Conservation (phyloP, 2,329 filamentous ascomycete species). For the Colletotrichum horii region DNA sequence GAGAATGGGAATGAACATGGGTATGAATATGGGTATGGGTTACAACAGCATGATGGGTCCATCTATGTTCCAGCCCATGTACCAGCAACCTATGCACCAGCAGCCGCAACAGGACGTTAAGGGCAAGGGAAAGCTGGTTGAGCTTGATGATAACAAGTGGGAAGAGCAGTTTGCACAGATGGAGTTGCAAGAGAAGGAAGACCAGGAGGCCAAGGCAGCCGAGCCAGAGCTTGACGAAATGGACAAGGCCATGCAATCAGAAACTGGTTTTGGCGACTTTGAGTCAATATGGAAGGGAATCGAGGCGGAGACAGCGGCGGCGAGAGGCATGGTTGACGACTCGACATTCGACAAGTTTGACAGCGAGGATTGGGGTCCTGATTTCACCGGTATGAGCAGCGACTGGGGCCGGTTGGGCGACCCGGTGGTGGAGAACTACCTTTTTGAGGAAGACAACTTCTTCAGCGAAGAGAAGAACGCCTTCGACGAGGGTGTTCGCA, state of each 20-base stretch:
- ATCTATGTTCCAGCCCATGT: conserved; percentile 60
- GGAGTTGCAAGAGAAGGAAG: conserved; percentile 68
- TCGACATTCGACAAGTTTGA: conserved; percentile 72
- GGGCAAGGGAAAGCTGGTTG: conserved; percentile 91
- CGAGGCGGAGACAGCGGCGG: conserved; percentile 74
- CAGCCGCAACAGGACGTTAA: conserved; percentile 61
- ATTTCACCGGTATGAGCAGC: conserved; percentile 68
- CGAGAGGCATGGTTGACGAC: conserved; percentile 73
- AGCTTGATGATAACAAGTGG: conserved; percentile 93
- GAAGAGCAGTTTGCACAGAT: conserved; percentile 95
- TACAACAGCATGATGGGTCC: conserved; percentile 61
- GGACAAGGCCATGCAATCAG: conserved; percentile 71
- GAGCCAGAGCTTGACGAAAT: conserved; percentile 88
- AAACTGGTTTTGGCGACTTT: conserved; percentile 83
- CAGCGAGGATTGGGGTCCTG: conserved; percentile 74
- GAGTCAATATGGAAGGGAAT: conserved; percentile 89
- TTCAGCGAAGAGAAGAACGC: conserved; percentile 83
- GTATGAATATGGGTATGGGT: conserved; percentile 60
- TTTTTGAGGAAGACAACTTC: conserved; percentile 94
- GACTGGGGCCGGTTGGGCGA: conserved; percentile 70
- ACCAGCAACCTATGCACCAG: conserved; percentile 48
- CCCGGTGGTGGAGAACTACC: conserved; percentile 84
- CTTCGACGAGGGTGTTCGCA: conserved; percentile 90
- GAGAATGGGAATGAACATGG: conserved; percentile 53
- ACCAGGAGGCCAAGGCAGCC: conserved; percentile 60